phyloP scores from a whole-genome alignment of 495 filamentous ascomycete species.

The Filosporella fistucella region DNA sequence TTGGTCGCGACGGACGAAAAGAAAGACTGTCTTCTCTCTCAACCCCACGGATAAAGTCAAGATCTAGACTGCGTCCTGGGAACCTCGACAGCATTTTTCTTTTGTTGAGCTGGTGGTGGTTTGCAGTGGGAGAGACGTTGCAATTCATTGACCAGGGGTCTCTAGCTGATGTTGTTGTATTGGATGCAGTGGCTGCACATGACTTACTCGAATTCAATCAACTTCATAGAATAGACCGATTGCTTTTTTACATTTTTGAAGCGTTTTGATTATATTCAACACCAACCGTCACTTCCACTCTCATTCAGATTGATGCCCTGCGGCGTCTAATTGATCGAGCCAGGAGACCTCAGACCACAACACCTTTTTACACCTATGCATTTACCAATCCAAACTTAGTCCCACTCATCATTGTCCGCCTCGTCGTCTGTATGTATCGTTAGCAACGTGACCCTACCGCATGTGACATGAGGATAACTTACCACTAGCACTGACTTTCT shows the following conservation, averaged over 20 bases:
- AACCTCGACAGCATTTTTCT: conserved; percentile 28
- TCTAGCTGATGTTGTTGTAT: background rate
- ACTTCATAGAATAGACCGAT: conserved; percentile 19
- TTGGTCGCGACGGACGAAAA: conserved; percentile 10
- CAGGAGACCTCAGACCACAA: background rate
- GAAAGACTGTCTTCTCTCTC: conserved; percentile 59
- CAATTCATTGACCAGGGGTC: conserved; percentile 14
- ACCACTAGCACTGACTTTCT: conserved; percentile 89
- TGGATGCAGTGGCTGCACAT: conserved; percentile 4
- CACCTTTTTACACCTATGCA: background rate
- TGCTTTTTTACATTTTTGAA: background rate
- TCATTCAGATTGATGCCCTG: conserved; percentile 1
- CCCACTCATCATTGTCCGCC: conserved; percentile 75
- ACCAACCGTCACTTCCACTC: background rate
- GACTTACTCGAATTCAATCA: background rate
- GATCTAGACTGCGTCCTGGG: conserved; percentile 14
- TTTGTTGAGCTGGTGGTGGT: conserved; percentile 17
- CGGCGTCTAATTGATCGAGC: background rate
- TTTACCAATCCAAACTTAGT: conserved; percentile 15
- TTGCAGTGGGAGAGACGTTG: conserved; percentile 30
- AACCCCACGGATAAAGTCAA: conserved; percentile 32
- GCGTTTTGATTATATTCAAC: conserved; percentile 7
- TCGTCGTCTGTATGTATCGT: conserved; percentile 69
- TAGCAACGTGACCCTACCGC: conserved; percentile 12
- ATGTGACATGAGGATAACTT: conserved; percentile 37